A percentile compares a stretch with the other conserved stretches of the same genome.
Conservation (phyloP, 2,329 filamentous ascomycete species). For the Sarocladiaceae sp. region DNA sequence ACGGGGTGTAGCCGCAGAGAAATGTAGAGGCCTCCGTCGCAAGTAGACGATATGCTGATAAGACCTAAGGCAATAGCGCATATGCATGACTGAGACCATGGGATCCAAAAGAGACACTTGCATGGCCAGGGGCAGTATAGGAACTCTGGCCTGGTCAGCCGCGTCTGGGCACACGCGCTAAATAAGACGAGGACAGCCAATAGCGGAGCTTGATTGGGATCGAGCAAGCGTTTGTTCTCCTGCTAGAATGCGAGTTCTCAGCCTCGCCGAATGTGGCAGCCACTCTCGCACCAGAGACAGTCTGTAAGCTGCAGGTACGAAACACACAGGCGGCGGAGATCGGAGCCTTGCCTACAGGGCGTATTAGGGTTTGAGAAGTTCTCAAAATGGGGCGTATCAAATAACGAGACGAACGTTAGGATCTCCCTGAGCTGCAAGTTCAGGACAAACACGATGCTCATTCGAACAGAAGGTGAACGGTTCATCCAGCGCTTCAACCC, state of each 20-base stretch:
- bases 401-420: too few relatives aligned
- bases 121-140: not conserved
- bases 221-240: not conserved
- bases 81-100: not conserved
- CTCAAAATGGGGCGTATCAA: too few relatives aligned
- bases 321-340: too few relatives aligned
- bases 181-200: not conserved
- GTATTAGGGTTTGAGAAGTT: too few relatives aligned
- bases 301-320: not conserved
- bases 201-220: not conserved
- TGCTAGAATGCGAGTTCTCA: not conserved
- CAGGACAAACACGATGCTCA: too few relatives aligned
- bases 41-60: not conserved
- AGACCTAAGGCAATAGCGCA: not conserved
- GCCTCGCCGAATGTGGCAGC: not conserved
- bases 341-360: too few relatives aligned
- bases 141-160: not conserved
- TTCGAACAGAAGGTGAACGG: too few relatives aligned
- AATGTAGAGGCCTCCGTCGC: not conserved
- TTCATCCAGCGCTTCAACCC: too few relatives aligned
- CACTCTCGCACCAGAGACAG: not conserved
- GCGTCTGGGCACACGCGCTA: not conserved
- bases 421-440: too few relatives aligned
- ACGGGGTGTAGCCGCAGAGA: not conserved
- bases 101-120: not conserved